phyloP scores from a whole-genome alignment of 768 basidiomycete genomes.

The Lyophyllum decastes region DNA sequence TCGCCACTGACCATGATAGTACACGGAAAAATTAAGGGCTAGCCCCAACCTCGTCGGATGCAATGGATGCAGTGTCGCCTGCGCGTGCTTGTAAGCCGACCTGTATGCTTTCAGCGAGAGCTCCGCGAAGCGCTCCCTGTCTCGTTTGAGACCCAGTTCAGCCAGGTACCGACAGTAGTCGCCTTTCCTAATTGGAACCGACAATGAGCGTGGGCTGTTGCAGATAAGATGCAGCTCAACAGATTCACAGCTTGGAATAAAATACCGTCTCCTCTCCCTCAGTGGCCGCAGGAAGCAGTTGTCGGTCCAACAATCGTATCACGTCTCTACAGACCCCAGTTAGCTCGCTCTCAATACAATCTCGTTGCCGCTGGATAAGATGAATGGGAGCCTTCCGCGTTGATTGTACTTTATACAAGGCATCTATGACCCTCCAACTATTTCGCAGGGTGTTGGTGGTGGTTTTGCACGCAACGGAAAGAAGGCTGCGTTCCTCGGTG shows the following conservation, averaged over 20 bases:
- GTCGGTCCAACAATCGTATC: constrained; percentile 64
- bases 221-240: not conserved
- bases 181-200: constrained; percentile 39
- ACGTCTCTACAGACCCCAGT: constrained; percentile 80
- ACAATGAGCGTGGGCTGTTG: constrained; percentile 1
- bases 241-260: constrained; percentile 82
- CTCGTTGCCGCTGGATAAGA: constrained; percentile 72
- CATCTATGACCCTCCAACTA: constrained; percentile 82
- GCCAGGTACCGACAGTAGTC: constrained; percentile 92
- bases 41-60: constrained; percentile 88
- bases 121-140: constrained; percentile 68
- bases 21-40: constrained; percentile 93
- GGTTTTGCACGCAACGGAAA: constrained; percentile 92
- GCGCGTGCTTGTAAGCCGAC: constrained; percentile 81
- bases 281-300: constrained; percentile 48
- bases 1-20: constrained; percentile 63
- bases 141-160: constrained; percentile 75
- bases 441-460: constrained; percentile 80
- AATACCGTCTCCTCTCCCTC: constrained; percentile 85
- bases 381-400: constrained; percentile 48
- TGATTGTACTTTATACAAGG: constrained; percentile 69
- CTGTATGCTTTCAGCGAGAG: constrained; percentile 85
- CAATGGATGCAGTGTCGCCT: constrained; percentile 69
- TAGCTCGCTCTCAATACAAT: constrained; percentile 77
- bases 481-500: constrained; percentile 84